phyloP scores from a whole-genome alignment of 1,284 basidiomycete genomes.

The Porphyrellus sp. region DNA sequence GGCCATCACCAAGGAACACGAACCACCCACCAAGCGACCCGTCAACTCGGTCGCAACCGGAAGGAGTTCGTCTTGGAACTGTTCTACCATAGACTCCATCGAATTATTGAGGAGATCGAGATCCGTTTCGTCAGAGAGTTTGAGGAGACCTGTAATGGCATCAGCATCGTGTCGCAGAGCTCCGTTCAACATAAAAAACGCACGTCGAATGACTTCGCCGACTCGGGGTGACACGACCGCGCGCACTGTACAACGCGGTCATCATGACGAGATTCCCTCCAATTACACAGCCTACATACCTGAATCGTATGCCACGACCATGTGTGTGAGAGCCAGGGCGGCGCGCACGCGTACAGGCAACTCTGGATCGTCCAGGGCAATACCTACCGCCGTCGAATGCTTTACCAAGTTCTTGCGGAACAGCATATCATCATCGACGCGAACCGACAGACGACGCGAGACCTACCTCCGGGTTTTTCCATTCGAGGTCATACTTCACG shows the following conservation, averaged over 20 bases:
- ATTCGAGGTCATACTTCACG: conserved; percentile 63
- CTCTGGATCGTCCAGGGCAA: conserved; percentile 68
- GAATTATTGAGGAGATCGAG: conserved; percentile 79
- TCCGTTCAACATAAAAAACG: conserved; percentile 18
- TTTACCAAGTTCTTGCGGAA: conserved; percentile 52
- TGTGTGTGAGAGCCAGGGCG: conserved; percentile 75
- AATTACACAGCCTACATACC: conserved; percentile 41
- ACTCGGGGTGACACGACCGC: conserved; percentile 74
- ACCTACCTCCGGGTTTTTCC: conserved; percentile 63
- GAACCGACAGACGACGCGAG: neutral
- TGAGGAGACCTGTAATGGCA: conserved; percentile 62
- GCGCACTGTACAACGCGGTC: conserved; percentile 49
- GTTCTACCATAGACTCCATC: conserved; percentile 85
- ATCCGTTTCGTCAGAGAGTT: conserved; percentile 87
- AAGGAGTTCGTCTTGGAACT: conserved; percentile 80
- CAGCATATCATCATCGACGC: neutral
- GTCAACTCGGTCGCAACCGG: conserved; percentile 86
- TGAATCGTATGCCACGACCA: conserved; percentile 65
- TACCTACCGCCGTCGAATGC: conserved; percentile 61
- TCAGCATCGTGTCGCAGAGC: neutral
- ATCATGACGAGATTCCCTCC: neutral
- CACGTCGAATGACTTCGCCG: conserved; percentile 84
- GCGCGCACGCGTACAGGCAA: conserved; percentile 86
- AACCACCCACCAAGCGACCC: conserved; percentile 61
- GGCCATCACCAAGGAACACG: neutral